These are phyloP conservation scores for Tephrocybe sp. DNA, from an alignment of 768 basidiomycete genomes.

Conservation along the genomic window DNA sequence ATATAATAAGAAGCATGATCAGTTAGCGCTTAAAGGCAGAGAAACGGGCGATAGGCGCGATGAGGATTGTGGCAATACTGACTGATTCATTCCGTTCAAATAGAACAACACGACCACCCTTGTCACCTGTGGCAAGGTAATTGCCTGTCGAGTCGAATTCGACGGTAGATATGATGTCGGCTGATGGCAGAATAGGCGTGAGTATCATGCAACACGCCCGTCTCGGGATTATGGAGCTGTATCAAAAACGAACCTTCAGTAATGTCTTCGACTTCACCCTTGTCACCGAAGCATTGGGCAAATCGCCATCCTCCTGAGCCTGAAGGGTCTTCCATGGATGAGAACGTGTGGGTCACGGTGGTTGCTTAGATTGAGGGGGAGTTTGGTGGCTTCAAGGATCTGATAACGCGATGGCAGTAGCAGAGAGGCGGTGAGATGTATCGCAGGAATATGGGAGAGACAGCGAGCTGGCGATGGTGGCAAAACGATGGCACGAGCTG, in stretches of 20 bases:
- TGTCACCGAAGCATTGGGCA: conserved; percentile 99
- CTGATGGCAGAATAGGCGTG: conserved; percentile 43
- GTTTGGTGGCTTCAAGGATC: conserved; percentile 20
- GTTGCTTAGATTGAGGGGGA: conserved; percentile 17
- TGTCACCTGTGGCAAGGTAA: conserved; percentile 99
- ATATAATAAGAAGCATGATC: conserved; percentile 30
- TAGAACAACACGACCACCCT: conserved; percentile 96
- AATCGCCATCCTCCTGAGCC: conserved; percentile 94
- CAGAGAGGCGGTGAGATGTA: conserved; percentile 14
- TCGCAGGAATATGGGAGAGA: conserved; percentile 20
- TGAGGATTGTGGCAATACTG: conserved; percentile 20
- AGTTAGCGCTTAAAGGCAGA: conserved; percentile 21
- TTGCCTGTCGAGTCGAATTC: conserved; percentile 99
- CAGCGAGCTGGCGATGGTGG: conserved; percentile 21
- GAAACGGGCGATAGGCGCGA: conserved; percentile 13
- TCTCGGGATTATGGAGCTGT: conserved; percentile 4
- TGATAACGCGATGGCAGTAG: conserved; percentile 21
- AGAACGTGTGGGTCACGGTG: conserved; percentile 23
- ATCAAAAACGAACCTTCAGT: conserved; percentile 78
- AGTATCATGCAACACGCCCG: conserved; percentile 7
- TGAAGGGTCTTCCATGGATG: conserved; percentile 76
- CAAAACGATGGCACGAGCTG: conserved; percentile 21
- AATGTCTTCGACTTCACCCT: conserved; percentile 98
- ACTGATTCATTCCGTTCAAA: conserved; percentile 99
- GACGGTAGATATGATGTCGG: conserved; percentile 99